phyloP scores from a whole-genome alignment of 2,329 filamentous ascomycete species.

The Aplosporella prunicola region DNA sequence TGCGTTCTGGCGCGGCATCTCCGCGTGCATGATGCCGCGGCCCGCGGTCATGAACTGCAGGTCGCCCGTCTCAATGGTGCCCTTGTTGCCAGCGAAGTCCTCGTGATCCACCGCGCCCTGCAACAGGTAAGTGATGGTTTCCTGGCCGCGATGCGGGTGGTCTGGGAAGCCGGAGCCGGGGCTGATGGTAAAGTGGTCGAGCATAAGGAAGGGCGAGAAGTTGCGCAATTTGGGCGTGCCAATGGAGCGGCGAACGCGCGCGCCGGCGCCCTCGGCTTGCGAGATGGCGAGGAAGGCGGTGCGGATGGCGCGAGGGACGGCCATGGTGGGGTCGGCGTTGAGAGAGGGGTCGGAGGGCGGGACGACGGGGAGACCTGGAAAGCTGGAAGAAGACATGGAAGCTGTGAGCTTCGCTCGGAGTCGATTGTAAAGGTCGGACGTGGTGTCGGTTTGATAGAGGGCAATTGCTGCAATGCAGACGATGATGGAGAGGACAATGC shows the following conservation, averaged over 20 bases:
- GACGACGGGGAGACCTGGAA: slow-evolving; percentile 42
- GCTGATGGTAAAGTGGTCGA: slow-evolving; percentile 79
- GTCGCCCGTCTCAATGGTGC: slow-evolving; percentile 78
- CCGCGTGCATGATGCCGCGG: slow-evolving; percentile 82
- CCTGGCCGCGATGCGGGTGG: slow-evolving; percentile 73
- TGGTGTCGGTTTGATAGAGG: slow-evolving; percentile 29
- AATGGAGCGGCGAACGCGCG: slow-evolving; percentile 76
- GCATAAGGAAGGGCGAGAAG: slow-evolving; percentile 90
- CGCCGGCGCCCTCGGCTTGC: slow-evolving; percentile 80
- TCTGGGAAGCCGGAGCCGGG: slow-evolving; percentile 84
- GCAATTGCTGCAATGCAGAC: slow-evolving; percentile 31
- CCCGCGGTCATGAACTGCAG: slow-evolving; percentile 98
- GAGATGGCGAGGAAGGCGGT: slow-evolving; percentile 78
- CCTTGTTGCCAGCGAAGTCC: slow-evolving; percentile 78
- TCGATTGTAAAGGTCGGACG: slow-evolving; percentile 1
- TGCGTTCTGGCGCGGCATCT: slow-evolving; percentile 76
- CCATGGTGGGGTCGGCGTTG: slow-evolving; percentile 45
- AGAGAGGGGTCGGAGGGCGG: slow-evolving; percentile 33
- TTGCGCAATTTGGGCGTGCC: slow-evolving; percentile 75
- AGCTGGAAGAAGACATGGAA: slow-evolving; percentile 19
- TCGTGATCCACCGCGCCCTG: slow-evolving; percentile 80
- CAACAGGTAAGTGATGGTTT: slow-evolving; percentile 87
- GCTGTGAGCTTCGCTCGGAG: slow-evolving; percentile 14
- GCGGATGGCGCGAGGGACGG: slow-evolving; percentile 63
- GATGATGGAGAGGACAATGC: slow-evolving; percentile 32